These are phyloP conservation scores for Eustoma russellianum DNA, from an alignment of 257 asterid species.

Conservation along the genomic window DNA sequence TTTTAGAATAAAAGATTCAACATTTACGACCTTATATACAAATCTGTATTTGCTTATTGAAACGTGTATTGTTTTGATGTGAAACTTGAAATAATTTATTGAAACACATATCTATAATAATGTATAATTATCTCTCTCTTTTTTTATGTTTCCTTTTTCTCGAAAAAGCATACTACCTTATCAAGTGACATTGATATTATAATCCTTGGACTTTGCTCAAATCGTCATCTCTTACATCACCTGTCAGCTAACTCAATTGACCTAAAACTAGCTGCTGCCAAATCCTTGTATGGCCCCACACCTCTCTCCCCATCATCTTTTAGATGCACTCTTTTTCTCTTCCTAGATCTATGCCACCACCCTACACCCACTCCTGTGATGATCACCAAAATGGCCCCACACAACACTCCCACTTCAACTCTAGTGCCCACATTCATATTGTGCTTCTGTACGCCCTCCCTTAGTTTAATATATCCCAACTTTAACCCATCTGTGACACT, in stretches of 20 bases:
- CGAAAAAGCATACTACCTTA: too few relatives aligned
- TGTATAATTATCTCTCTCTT: too few relatives aligned
- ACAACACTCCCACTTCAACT: constrained; percentile 42
- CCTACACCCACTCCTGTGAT: constrained; percentile 30
- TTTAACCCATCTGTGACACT: constrained; percentile 51
- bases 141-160: too few relatives aligned
- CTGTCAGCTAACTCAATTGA: constrained; percentile 70
- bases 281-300: constrained; percentile 77
- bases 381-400: constrained; percentile 46
- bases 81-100: too few relatives aligned
- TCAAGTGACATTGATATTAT: too few relatives aligned
- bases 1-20: too few relatives aligned
- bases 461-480: constrained; percentile 70
- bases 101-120: too few relatives aligned
- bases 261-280: constrained; percentile 79
- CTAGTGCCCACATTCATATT: constrained; percentile 32
- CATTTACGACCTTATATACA: too few relatives aligned
- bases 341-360: constrained; percentile 29
- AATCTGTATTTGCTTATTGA: too few relatives aligned
- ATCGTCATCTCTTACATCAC: constrained; percentile 60
- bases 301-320: constrained; percentile 48
- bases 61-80: too few relatives aligned
- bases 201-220: background rate
- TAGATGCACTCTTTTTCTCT: constrained; percentile 36
- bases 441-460: constrained; percentile 44